Evolutionary conservation across 2,329 filamentous ascomycete species (phyloP).

Genomic region (Taxawa tesnikishii): DNA sequence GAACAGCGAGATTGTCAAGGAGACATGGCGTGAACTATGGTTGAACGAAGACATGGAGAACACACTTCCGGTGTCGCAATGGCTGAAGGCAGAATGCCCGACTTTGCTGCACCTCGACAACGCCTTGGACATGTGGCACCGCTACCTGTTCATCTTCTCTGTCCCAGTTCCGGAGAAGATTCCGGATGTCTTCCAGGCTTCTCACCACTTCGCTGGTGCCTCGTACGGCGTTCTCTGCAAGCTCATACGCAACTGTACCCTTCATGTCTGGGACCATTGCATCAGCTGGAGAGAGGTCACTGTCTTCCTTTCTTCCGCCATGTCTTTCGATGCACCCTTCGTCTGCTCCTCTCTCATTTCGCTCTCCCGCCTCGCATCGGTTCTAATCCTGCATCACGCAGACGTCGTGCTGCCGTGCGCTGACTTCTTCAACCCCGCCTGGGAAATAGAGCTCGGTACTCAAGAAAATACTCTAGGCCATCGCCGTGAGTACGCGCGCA

Average conservation of each 20-base stretch:
- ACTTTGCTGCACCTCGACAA: conserved; percentile 19
- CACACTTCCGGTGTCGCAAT: conserved; percentile 16
- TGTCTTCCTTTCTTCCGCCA: conserved; percentile 21
- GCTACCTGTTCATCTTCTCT: conserved; percentile 38
- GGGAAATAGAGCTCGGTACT: conserved; percentile 51
- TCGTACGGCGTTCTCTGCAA: conserved; percentile 45
- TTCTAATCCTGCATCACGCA: conserved; percentile 35
- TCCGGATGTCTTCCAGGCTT: conserved; percentile 43
- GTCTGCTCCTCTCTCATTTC: too few species aligned
- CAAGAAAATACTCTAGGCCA: conserved; percentile 44
- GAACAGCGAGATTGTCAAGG: conserved; percentile 31
- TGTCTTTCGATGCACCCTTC: conserved; percentile 28
- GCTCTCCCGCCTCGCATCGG: conserved; percentile 25
- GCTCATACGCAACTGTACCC: conserved; percentile 39
- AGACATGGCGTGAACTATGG: conserved; percentile 36
- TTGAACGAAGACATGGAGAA: conserved; percentile 29
- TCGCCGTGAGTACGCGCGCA: conserved; percentile 44
- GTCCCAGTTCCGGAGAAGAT: conserved; percentile 35
- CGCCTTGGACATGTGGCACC: conserved; percentile 21
- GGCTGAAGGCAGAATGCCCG: conserved; percentile 21
- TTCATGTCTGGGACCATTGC: conserved; percentile 47
- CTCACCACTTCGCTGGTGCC: conserved; percentile 43
- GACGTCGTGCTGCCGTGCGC: conserved; percentile 46
- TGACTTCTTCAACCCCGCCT: conserved; percentile 52
- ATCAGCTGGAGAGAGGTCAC: conserved; percentile 40